Percentiles rank a stretch among this genome's conserved stretches.
Conservation (phyloP, 441 rosid genomes). For the Croton laevigatus region DNA sequence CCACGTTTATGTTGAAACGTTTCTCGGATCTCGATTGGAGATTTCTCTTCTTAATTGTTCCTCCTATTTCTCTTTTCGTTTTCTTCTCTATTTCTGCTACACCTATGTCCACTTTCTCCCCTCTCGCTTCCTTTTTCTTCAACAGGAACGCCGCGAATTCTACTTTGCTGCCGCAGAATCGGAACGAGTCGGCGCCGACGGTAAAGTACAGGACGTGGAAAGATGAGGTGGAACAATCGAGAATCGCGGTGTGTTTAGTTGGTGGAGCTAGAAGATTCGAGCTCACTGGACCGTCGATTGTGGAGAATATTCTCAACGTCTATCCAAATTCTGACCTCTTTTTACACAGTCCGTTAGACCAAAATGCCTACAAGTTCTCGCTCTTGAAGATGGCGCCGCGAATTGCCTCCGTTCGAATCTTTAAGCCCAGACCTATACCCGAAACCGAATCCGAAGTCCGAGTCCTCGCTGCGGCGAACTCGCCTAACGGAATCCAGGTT, state of each 20-base stretch:
- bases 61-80: constrained; percentile 39
- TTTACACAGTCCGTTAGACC: constrained; percentile 61
- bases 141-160: constrained; percentile 9
- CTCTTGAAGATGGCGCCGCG: constrained; percentile 54
- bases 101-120: constrained; percentile 32
- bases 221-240: constrained; percentile 39
- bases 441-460: constrained; percentile 51
- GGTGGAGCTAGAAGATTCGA: constrained; percentile 93
- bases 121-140: constrained; percentile 31
- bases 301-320: constrained; percentile 46
- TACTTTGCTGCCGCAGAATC: neutral
- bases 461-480: constrained; percentile 65
- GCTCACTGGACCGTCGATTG: constrained; percentile 78
- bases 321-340: constrained; percentile 79
- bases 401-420: constrained; percentile 63
- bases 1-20: constrained; percentile 32
- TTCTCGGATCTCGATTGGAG: constrained; percentile 56
- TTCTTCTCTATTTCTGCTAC: constrained; percentile 34
- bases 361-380: constrained; percentile 54
- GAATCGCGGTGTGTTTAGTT: constrained; percentile 79
- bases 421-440: constrained; percentile 37
- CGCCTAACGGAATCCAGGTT: constrained; percentile 88
- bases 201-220: constrained; percentile 12
- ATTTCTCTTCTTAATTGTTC: constrained; percentile 34
- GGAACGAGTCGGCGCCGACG: neutral